These are phyloP conservation scores for Nakazawaea holstii DNA, from an alignment of 805 yeast species.

Conservation along the genomic window DNA sequence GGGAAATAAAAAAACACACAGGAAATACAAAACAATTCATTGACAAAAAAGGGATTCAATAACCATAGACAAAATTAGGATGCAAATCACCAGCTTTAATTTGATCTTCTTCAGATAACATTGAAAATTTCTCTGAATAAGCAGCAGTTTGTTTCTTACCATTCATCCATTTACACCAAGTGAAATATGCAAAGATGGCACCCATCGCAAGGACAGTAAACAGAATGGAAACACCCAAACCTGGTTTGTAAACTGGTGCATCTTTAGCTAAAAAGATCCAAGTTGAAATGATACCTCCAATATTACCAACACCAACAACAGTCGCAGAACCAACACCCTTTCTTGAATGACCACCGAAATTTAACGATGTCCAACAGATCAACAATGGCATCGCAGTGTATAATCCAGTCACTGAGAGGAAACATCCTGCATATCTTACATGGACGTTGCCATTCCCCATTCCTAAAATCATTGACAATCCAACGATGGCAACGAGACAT, in stretches of 20 bases:
- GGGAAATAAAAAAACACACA: not conserved
- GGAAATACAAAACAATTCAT: not conserved
- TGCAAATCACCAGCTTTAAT: conserved; percentile 30
- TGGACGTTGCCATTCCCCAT: conserved; percentile 23
- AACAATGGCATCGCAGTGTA: conserved; percentile 54
- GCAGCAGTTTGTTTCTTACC: conserved; percentile 15
- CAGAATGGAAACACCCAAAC: conserved; percentile 39
- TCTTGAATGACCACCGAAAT: conserved; percentile 49
- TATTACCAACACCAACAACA: conserved; percentile 59
- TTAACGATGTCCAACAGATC: conserved; percentile 53
- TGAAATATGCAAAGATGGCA: conserved; percentile 28
- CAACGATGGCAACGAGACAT: conserved; percentile 32
- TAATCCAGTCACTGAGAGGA: conserved; percentile 44
- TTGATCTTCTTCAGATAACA: conserved; percentile 21
- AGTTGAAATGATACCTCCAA: conserved; percentile 57
- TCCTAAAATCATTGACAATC: conserved; percentile 46
- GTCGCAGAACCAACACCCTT: conserved; percentile 53
- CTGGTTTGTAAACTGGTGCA: conserved; percentile 47
- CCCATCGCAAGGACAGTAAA: conserved; percentile 36
- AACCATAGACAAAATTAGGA: conserved; percentile 38
- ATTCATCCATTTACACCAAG: conserved; percentile 22
- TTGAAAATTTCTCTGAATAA: conserved; percentile 23
- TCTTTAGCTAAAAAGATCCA: conserved; percentile 42
- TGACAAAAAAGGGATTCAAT: conserved; percentile 1
- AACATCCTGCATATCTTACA: conserved; percentile 51